Base-by-base conservation (phyloP, 2,329 filamentous ascomycete species). In the Xylaria digitata region DNA sequence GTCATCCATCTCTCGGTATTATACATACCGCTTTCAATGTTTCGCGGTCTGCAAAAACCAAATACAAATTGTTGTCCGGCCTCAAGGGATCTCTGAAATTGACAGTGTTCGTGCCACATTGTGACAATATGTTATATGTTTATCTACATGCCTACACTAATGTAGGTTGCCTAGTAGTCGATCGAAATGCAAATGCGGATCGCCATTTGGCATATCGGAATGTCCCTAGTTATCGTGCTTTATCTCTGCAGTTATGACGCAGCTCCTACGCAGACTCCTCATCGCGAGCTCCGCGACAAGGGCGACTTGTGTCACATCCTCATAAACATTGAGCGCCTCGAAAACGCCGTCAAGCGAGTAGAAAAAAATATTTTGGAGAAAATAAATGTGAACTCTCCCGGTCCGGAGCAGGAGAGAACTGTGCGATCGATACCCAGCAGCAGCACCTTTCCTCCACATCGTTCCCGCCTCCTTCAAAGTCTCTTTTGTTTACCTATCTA, bases 141-240 rank as follows among this genome's bases (percentile, higher is more conserved):
- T 40, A 40, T 40, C 37, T 40, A 1, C 37, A 15, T 15, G 11
- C 37, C 37, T 40, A 40, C 37, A 40, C 37, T 40, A 40, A 13
- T 40, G 37, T 15, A 40, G 37, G 37, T 40, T 40, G 37, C 11
- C 9, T 40, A 15, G 37, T 45, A 58, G 50, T 59, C 40, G 63
- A 68, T 64, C 70, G 72, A 73, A 71, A 73, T 69, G 72, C 54
- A 67, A 67, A 73, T 73, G 73, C 73, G 73, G 73, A 75, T 74
- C 74, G 64, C 71, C 70, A 73, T 75, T 73, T 72, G 64, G 66
- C 70, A 72, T 72, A 72, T 75, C 73, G 74, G 74, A 74, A 75
- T 72, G 69, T 71, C 71, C 70, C 68, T 71, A 70, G 71, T 72
- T 73, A 70, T 71, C 71, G 63, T 67, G 69, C 71, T 63, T 64